These are phyloP conservation scores for Monarda citriodora DNA, from an alignment of 305 asterid species.

Conservation along the genomic window DNA sequence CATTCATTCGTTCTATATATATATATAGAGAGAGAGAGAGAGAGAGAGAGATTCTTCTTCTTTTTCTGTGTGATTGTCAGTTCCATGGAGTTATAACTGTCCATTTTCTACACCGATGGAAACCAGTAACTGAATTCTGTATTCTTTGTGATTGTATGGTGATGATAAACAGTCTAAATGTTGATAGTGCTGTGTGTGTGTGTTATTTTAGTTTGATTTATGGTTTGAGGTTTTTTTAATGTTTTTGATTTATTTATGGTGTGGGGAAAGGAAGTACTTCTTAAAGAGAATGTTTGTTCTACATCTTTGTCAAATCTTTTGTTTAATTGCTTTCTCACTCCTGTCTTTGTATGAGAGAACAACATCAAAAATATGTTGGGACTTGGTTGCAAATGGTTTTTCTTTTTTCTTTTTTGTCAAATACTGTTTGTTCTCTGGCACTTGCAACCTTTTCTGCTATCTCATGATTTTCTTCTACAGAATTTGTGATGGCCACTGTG, in stretches of 20 bases:
- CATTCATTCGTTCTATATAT: slow-evolving; percentile 12
- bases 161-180: no score
- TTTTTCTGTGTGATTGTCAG: not conserved
- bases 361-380: not conserved
- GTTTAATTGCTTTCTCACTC: slow-evolving; percentile 1
- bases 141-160: not conserved
- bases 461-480: not conserved
- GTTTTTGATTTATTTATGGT: slow-evolving; percentile 4
- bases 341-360: no score
- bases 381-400: not conserved
- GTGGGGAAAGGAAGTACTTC: slow-evolving; percentile 8
- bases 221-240: not conserved
- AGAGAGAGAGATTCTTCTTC: not conserved
- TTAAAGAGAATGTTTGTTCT: slow-evolving; percentile 9
- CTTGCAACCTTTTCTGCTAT: slow-evolving; percentile 14
- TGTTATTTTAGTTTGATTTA: not conserved
- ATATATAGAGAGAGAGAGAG: slow-evolving; percentile 30
- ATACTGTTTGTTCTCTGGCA: slow-evolving; percentile 23
- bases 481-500: not conserved
- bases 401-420: slow-evolving; percentile 23
- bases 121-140: not conserved
- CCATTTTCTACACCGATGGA: not conserved
- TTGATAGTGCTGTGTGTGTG: no score
- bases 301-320: slow-evolving; percentile 16
- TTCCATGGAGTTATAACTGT: not conserved